Base-by-base conservation (phyloP, 371 early-diverging fungal genomes). In the Amoeboaphelidium protococcarum region DNA sequence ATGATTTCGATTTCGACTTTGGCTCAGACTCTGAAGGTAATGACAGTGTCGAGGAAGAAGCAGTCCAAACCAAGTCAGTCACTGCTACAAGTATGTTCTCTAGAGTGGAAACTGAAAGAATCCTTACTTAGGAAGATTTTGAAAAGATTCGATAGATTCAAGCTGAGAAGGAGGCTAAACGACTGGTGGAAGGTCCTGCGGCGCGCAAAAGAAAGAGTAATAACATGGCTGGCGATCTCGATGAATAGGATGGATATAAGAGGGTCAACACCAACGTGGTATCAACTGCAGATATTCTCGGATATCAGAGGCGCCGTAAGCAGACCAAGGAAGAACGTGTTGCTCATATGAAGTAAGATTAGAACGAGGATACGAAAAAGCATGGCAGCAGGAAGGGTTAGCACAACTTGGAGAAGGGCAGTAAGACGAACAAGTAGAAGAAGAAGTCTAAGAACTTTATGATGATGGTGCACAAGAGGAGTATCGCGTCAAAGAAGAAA, bases 391-490 rank as follows among this genome's bases (percentile, higher is more conserved):
- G 67, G 54, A 85, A 76, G 71, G 80, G 80, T 47, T 67, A 70
- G 52, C 60, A 57, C 20, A 71, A 71, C 47, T 67, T 72, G 53
- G 89, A 87, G 43, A 70, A 73, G 49, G 71, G 73, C 46, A 77
- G 74, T 42, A 67, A 79, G 19, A 82, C 89, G 44, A 90, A 91
- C 65, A 73, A 61, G 58, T 6, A 31, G 37, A 94, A 90, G 73
- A 56, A 76, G 52, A 82, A 80, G 65, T 60, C 47, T 52, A 94
- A 94, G 78, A 73, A 76, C 59, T 83, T 77, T 54, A 73, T 74
- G 69, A 95, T 95, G 96, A 69, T 92, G 47, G 68, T 80, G 31
- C 92, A 94, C 64, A 88, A 89, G 63, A 69, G 71, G 44, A 65
- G 71, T 42, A 78, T 84, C 13, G 58, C 72, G n/a, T 65, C 63